Conservation (phyloP, 2,329 filamentous ascomycete species). For the Ceratocystis harringtonii region DNA sequence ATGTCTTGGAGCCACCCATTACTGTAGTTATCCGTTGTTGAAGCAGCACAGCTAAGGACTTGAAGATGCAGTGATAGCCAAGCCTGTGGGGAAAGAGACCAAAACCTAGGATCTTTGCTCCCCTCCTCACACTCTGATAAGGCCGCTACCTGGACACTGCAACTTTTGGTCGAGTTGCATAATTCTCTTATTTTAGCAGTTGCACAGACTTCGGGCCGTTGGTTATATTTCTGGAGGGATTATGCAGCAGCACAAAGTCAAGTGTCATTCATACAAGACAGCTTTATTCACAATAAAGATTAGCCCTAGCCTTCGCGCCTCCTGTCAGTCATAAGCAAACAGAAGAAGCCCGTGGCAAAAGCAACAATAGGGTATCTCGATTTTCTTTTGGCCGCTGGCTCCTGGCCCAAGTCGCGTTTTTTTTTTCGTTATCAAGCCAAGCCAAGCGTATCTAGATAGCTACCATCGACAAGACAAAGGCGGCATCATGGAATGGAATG, state of each 20-base stretch:
- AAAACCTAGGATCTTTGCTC: background rate
- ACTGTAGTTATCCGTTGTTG: background rate
- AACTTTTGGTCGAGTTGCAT: background rate
- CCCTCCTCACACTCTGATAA: background rate
- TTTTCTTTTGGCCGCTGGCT: no score
- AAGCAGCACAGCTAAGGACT: background rate
- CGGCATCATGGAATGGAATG: background rate
- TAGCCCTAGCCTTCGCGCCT: background rate
- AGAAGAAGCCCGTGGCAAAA: background rate
- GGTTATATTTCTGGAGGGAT: background rate
- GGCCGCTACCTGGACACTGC: background rate
- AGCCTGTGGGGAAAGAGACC: background rate
- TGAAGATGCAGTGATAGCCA: background rate
- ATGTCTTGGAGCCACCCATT: background rate
- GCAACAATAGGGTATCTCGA: no score
- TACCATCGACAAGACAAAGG: background rate
- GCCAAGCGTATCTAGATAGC: background rate
- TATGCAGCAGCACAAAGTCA: background rate
- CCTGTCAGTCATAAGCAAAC: background rate
- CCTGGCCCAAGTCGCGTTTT: no score
- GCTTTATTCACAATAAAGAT: background rate
- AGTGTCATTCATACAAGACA: conserved; percentile 2
- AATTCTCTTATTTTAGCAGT: background rate
- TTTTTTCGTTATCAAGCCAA: background rate
- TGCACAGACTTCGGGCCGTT: background rate